Evolutionary conservation across 2,329 filamentous ascomycete species (phyloP), one percentile per base, ranked within the genome.

Genomic region (Aspergillus fumigatiaffinis): DNA sequence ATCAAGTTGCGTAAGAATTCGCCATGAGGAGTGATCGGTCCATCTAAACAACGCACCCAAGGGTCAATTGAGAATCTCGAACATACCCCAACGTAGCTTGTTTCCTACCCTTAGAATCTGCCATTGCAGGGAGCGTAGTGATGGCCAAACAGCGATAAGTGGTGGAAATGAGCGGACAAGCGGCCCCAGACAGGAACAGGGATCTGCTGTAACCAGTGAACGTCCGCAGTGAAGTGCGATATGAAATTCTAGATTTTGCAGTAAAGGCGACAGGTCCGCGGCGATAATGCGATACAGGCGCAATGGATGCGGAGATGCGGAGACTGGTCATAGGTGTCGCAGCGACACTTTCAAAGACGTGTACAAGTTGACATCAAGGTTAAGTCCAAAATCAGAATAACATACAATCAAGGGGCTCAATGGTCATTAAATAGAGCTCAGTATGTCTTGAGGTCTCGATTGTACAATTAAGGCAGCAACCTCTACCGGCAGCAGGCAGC

Each of bases 31-130:
- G 20, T 20, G 3, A 20, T 23, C 7, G 32, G n/a, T 23, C 42
- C 42, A 50, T 51, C 53, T 50, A 54, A 51, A 52, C 59, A 38
- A 74, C 79, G 75, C 85, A 92, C 89, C 87, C 84, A 74, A 93
- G 78, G 66, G 87, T 91, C 71, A 82, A 85, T 80, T 93, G 90
- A 63, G 82, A 81, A 68, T 86, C 78, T 76, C 85, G 87, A 61
- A 93, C 91, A 78, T 94, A 96, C 92, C 90, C 90, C 74, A 96
- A 78, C 60, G 90, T 96, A 68, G 89, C 86, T 78, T 96, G 91
- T 73, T 90, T 92, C 51, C 65, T 67, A 48, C 62, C 56, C 52
- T 63, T 64, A 10, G 59, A 51, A 17, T 62, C 62, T 12, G 62
- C 52, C 63, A 66, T 66, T 54, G 47, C 56, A 17, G 42, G 26